Base-by-base conservation (phyloP, 106 monocot genomes). In the Vanilla planifolia region DNA sequence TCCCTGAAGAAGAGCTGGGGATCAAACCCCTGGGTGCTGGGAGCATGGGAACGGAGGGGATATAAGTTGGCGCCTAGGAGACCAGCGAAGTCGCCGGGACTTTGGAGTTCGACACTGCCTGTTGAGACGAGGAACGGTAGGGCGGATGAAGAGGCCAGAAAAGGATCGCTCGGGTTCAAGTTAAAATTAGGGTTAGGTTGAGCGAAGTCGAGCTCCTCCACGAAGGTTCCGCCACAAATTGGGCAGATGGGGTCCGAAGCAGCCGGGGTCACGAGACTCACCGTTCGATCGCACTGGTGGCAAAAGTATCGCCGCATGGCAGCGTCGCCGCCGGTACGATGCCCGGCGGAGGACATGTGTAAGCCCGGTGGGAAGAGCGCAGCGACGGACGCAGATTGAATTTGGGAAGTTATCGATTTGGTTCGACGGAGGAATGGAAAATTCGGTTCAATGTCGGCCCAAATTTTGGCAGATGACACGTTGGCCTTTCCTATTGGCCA, bases 271-370 rank as follows among this genome's bases (percentile, higher is more conserved):
- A 16, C 19, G 34, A 70, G 40, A 43, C 44, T 19, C n/a, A 89
- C 80, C 23, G 70, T 69, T 39, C 58, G 62, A 1, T 75, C 48
- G 75, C 89, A 89, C 84, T 78, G 80, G 69, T 89, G 84, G 75
- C 89, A 84, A 64, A 71, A 89, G 72, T 78, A 89, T n/a, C 22
- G 68, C 71, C 74, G 73, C 24, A 40, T 24, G 55, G 64, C 37
- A 23, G 23, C 39, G 7, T 22, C 53, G 27, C 23, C 68, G 69
- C 21, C 39, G 32, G 21, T 16, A 20, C 15, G 44, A 9, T 51
- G 13, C 0, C 36, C 75, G 62, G 55, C n/a, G 55, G 55, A 62
- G 26, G 73, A n/a, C n/a, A n/a, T n/a, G n/a, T n/a, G n/a, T n/a
- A n/a, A n/a, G n/a, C n/a, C n/a, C n/a, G n/a, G n/a, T n/a, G n/a